Base-by-base conservation (phyloP, 2,329 filamentous ascomycete genomes). In the Tolypocladium sp. region DNA sequence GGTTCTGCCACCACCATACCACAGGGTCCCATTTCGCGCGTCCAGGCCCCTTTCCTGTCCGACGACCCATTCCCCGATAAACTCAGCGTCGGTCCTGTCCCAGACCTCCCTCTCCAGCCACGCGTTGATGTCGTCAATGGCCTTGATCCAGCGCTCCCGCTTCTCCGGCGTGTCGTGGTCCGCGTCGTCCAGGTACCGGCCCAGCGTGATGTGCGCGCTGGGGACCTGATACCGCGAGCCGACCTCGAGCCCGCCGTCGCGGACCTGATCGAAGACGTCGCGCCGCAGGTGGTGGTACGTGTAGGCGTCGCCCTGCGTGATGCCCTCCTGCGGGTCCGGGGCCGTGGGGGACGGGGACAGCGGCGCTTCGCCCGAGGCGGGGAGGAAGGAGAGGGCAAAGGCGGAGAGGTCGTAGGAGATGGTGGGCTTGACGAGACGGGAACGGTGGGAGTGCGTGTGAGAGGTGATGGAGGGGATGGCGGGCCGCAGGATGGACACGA, bases 211-310 rank as follows among this genome's bases (percentile, higher is more conserved):
- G 75, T 97, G 93, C 20, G 91, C 91, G 54, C 89, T 93, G 2
- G 92, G 92, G 2, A 96, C 91, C 30, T 92, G 86, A 70, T 97
- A 97, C 59, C 93, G 81, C 57, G 89, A 90, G 27, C 81, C 87
- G 40, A 96, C 81, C 20, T 81, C 75, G n/a, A 93, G 77, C 1
- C 89, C 90, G 0, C 85, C 80, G 4, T 75, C 76, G 53, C 78
- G 76, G 4, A 84, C 82, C 33, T 84, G 76, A 55, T 82, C 77
- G 70, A 87, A 94, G 15, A 95, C 71, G 69, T 96, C 91, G 4
- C 88, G 82, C 3, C 93, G 86, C 10, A 97, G 83, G 72, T 97
- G 93, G 70, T 97, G 93, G 71, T 97, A 97, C 0, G 89, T 92
- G 74, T 91, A 97, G 1, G 65, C 68, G 64, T 94, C 89, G 22